Conservation (phyloP, 148 eudicot genomes). For the Arbutus unedo region DNA sequence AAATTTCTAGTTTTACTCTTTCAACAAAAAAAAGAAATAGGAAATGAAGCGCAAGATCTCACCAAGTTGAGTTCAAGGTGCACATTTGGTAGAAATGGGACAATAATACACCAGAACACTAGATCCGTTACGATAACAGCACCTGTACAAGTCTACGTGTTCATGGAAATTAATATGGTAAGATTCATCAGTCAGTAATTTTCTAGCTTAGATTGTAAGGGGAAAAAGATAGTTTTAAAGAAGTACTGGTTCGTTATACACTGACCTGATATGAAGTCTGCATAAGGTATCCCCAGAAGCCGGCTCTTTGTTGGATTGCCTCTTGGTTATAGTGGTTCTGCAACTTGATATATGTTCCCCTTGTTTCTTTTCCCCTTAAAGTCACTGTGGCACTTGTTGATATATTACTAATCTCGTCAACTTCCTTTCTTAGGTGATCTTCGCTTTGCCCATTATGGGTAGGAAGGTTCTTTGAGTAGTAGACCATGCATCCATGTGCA, state of each 20-base stretch:
- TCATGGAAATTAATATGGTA: neutral
- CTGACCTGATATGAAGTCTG: conserved; percentile 54
- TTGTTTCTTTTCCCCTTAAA: conserved; percentile 5
- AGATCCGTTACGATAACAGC: conserved; percentile 65
- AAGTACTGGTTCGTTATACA: neutral
- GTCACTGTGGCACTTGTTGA: neutral
- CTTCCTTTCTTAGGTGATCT: conserved; percentile 20
- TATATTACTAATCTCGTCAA: conserved; percentile 24
- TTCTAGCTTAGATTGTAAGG: neutral
- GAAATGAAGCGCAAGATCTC: conserved; percentile 9
- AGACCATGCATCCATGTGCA: conserved; percentile 46
- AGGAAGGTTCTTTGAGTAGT: conserved; percentile 20
- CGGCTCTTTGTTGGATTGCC: conserved; percentile 32
- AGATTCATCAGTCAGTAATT: neutral
- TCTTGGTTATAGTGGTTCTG: conserved; percentile 31
- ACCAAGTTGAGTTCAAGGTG: conserved; percentile 56
- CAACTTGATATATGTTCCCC: conserved; percentile 15
- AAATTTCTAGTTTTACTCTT: too few relatives aligned
- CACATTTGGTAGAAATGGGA: conserved; percentile 49
- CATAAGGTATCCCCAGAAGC: conserved; percentile 66
- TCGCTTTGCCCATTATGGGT: conserved; percentile 8
- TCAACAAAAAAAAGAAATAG: neutral
- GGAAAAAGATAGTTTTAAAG: neutral
- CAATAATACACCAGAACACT: conserved; percentile 65
- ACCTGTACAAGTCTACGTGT: conserved; percentile 56